Percentiles rank a stretch among this genome's conserved stretches.
Evolutionary conservation across 1,139 yeast species (phyloP).

Genomic region (Saccharomyces hybrid): DNA sequence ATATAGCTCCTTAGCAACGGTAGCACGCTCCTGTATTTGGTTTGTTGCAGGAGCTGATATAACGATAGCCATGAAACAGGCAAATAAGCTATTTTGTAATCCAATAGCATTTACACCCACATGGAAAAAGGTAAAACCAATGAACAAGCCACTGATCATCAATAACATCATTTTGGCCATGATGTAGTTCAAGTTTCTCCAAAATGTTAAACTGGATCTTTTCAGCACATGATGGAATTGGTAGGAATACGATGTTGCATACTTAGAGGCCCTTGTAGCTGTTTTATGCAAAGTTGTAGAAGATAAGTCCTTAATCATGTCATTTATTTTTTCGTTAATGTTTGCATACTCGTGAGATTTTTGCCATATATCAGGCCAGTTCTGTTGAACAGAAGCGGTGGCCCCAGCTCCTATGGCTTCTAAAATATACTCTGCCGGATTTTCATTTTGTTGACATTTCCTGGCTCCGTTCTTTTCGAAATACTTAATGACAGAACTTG

Average conservation of each 20-base stretch:
- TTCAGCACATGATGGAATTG: slow-evolving; percentile 34
- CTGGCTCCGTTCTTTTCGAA: slow-evolving; percentile 50
- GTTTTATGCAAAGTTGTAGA: slow-evolving; percentile 6
- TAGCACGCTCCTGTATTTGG: slow-evolving; percentile 42
- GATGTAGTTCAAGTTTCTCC: slow-evolving; percentile 40
- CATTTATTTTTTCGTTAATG: slow-evolving; percentile 24
- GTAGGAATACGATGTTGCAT: slow-evolving; percentile 35
- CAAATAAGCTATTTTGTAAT: slow-evolving; percentile 42
- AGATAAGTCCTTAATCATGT: slow-evolving; percentile 19
- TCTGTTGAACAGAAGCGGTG: slow-evolving; percentile 37
- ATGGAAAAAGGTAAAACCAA: slow-evolving; percentile 41
- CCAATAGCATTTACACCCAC: slow-evolving; percentile 33
- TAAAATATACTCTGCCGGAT: slow-evolving; percentile 54
- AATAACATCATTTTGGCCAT: slow-evolving; percentile 38
- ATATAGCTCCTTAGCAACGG: slow-evolving; percentile 46
- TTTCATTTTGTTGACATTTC: slow-evolving; percentile 42
- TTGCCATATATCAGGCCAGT: slow-evolving; percentile 46
- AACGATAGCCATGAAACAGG: slow-evolving; percentile 41
- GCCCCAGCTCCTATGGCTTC: slow-evolving; percentile 60
- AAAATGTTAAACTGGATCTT: slow-evolving; percentile 36
- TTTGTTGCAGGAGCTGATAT: slow-evolving; percentile 37
- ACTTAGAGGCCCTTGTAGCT: slow-evolving; percentile 18
- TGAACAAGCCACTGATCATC: slow-evolving; percentile 35
- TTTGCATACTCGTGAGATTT: slow-evolving; percentile 33
- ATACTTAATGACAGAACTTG: slow-evolving; percentile 40